Base-by-base conservation (phyloP, 129 eudicot species). In the Arctium lappa region DNA sequence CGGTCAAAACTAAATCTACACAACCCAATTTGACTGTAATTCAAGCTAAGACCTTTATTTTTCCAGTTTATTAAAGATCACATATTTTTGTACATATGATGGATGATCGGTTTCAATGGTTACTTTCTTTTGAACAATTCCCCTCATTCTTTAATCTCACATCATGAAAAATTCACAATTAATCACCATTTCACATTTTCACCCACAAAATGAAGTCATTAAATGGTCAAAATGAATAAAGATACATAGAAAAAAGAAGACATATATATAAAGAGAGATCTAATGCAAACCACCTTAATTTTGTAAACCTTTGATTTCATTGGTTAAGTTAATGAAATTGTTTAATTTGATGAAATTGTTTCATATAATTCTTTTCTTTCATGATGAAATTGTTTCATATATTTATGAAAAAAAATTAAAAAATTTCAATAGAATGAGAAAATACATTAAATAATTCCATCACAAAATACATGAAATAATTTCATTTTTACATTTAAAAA, bases 121-220 rank as follows among this genome's bases (percentile, higher is more conserved):
- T 46, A 9, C 15, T 10, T 46, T 46, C 15, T 46, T 46, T 46
- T 46, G 15, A 46, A 9, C 56, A 12, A 74, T 10, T 40, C 66
- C 2, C 31, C 15, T 36, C 68, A 12, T 13, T 74, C 8, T 18
- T 40, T 18, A 69, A 37, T 79, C 11, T 4, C 30, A 74, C 2
- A 32, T 73, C 22, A 34, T 36, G 8, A 22, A 46, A 36, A 72
- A 1, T 40, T 42, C 6, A n/a, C 34, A 13, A 39, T n/a, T 27
- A 40, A 74, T 39, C 15, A 2, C 13, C 34, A 39, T 10, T 22
- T 37, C 50, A 46, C 15, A 46, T 46, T 9, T 46, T 46, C 15
- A 74, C 36, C 53, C 78, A 30, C 78, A 74, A 73, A 36, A 36
- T 73, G 53, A 73, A 60, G 22, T n/a, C 29, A 60, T 60, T 60